These are phyloP conservation scores for Dothiorella sarmentorum DNA, from an alignment of 2,329 filamentous ascomycete species.

Conservation along the genomic window DNA sequence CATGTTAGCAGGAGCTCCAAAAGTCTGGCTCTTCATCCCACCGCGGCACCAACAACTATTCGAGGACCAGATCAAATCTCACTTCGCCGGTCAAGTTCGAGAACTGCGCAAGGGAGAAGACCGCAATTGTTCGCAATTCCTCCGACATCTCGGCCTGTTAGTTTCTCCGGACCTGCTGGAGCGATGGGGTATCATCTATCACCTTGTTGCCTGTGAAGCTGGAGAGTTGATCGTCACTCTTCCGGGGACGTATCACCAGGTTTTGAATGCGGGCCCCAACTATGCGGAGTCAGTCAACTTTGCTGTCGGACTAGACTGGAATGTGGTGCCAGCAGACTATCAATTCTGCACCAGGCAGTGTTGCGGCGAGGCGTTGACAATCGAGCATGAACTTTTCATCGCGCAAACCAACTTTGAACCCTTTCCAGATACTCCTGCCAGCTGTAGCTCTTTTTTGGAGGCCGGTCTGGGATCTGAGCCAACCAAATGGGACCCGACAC, in stretches of 20 bases:
- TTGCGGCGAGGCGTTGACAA: no score
- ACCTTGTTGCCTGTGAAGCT: constrained; percentile 10
- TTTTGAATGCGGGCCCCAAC: constrained; percentile 19
- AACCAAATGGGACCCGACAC: no score
- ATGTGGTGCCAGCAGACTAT: constrained; percentile 14
- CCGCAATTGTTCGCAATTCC: constrained; percentile 19
- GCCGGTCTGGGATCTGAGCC: no score
- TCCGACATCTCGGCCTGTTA: constrained; percentile 18
- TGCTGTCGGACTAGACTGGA: constrained; percentile 13
- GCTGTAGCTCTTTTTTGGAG: no score
- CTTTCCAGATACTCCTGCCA: no score
- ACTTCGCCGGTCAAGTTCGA: no score
- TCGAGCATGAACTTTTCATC: no score
- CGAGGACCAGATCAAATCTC: constrained; percentile 8
- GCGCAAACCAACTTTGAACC: no score
- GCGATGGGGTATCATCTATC: constrained; percentile 13
- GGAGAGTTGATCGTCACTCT: constrained; percentile 20
- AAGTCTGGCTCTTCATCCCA: constrained; percentile 20
- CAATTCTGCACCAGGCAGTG: constrained; percentile 2
- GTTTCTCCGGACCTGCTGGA: constrained; percentile 16
- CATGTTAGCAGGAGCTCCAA: constrained; percentile 19
- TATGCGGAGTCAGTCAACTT: constrained; percentile 20
- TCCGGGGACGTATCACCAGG: constrained; percentile 18
- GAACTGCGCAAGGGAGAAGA: constrained; percentile 9
- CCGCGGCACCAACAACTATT: constrained; percentile 15